These are phyloP conservation scores for Myxozyma nipponensis DNA, from an alignment of 805 yeast species.

Conservation along the genomic window DNA sequence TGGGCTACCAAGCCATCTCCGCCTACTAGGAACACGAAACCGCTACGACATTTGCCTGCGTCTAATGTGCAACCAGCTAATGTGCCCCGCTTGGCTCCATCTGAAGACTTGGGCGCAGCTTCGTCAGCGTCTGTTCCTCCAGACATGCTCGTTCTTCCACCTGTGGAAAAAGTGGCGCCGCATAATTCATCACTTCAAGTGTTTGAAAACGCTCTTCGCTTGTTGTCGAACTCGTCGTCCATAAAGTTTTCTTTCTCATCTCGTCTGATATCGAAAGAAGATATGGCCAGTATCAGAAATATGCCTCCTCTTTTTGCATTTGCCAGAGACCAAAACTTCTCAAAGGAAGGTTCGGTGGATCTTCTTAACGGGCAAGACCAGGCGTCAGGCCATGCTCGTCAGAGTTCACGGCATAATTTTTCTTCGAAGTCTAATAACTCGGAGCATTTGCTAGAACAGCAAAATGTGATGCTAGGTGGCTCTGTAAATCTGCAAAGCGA, in stretches of 20 bases:
- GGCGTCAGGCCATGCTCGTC: neutral
- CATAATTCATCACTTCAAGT: constrained; percentile 14
- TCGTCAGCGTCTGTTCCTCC: constrained; percentile 32
- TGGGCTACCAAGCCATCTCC: constrained; percentile 52
- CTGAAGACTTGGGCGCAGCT: no score
- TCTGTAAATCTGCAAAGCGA: constrained; percentile 7
- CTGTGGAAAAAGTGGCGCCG: constrained; percentile 5
- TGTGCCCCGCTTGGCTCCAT: no score
- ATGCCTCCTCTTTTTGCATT: constrained; percentile 35
- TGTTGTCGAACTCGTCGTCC: constrained; percentile 29
- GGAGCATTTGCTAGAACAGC: constrained; percentile 29
- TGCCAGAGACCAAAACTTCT: constrained; percentile 12
- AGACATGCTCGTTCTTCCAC: constrained; percentile 1
- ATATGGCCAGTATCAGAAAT: constrained; percentile 22
- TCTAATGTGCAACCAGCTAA: neutral
- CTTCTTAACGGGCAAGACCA: neutral
- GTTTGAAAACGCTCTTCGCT: constrained; percentile 24
- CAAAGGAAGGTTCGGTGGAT: neutral
- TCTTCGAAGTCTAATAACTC: constrained; percentile 11
- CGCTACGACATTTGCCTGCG: constrained; percentile 2
- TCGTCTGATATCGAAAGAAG: constrained; percentile 30
- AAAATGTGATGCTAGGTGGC: constrained; percentile 34
- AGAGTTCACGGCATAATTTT: constrained; percentile 15
- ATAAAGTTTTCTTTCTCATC: constrained; percentile 32
- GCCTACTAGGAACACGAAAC: constrained; percentile 30